These are phyloP conservation scores for Fusarium phyllophilum DNA, from an alignment of 2,329 filamentous ascomycete genomes.

Conservation along the genomic window DNA sequence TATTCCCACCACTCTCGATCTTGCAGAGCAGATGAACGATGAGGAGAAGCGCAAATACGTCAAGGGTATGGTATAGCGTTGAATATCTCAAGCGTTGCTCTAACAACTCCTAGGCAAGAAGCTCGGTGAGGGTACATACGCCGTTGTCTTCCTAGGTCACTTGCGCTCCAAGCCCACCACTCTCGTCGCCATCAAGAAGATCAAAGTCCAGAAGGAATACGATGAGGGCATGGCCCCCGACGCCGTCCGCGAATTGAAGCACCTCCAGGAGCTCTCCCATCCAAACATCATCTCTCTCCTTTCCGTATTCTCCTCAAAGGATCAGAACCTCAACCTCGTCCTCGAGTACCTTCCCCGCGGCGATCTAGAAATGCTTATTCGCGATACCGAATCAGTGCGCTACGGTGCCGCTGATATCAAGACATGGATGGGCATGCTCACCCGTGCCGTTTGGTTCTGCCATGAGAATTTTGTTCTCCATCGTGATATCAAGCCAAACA, in stretches of 20 bases:
- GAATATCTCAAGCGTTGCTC: too few species aligned
- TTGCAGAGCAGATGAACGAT: constrained; percentile 85
- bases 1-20: constrained; percentile 59
- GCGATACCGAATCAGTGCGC: constrained; percentile 78
- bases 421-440: constrained; percentile 98
- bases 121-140: constrained; percentile 96
- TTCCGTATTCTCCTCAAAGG: constrained; percentile 93
- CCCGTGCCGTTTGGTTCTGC: constrained; percentile 92
- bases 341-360: constrained; percentile 94
- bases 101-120: constrained; percentile 73
- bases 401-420: constrained; percentile 95
- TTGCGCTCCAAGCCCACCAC: constrained; percentile 76
- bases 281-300: constrained; percentile 95
- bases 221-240: constrained; percentile 93
- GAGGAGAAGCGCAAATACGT: constrained; percentile 89
- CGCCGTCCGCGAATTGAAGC: constrained; percentile 94
- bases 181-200: constrained; percentile 92
- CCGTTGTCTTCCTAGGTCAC: constrained; percentile 91
- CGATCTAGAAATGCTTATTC: constrained; percentile 93
- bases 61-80: constrained; percentile 67
- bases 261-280: constrained; percentile 91
- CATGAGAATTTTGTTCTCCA: constrained; percentile 94
- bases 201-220: constrained; percentile 87
- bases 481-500: constrained; percentile 99
- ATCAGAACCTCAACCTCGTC: constrained; percentile 95